Base-by-base conservation (phyloP, 2,329 filamentous ascomycete species). In the Phialophora macrospora region DNA sequence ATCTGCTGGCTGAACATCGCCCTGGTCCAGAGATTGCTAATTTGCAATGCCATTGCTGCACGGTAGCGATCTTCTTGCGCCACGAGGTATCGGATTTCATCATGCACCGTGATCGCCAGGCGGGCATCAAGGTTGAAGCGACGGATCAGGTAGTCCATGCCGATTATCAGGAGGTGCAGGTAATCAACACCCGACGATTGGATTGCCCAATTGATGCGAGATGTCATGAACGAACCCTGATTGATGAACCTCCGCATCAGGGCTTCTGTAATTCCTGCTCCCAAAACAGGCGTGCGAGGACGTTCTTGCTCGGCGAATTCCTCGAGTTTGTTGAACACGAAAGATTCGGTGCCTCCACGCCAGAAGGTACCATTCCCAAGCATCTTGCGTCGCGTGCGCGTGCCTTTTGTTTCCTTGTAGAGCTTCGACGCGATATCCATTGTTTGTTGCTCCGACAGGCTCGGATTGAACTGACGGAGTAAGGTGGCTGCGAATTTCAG, bases 1-100 rank as follows among this genome's bases (percentile, higher is more conserved):
- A 97, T 91, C 78, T 99, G 95, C 78, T 99, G 93, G 0, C 91
- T 87, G 77, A 99, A 99, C 91, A 99, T 97, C 69, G 93, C 93
- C 58, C 95, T 86, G 0, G 96, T 99, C 95, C 95, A 99, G 22
- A 99, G 78, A 74, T 99, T 99, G 65, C 93, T 88, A 7, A 99
- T 85, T 77, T 99, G 95, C 12, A 99, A 82, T 0, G 96, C 95
- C 88, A 99, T 90, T 11, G 94, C 94, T 1, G 91, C 88, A 48
- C 90, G 87, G 74, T 98, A 99, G 73, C 90, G 91, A 78, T 99
- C 93, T 66, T 90, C 83, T 2, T 93, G 85, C 73, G 89, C 89
- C 49, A 97, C 93, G 0, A 99, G 84, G 74, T 99, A 99, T 17
- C 95, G 87, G 68, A 99, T 98, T 78, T 99, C 96, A 74, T 99